Evolutionary conservation across 2,329 filamentous ascomycete genomes (phyloP).

Genomic region (Rutstroemia sp.): DNA sequence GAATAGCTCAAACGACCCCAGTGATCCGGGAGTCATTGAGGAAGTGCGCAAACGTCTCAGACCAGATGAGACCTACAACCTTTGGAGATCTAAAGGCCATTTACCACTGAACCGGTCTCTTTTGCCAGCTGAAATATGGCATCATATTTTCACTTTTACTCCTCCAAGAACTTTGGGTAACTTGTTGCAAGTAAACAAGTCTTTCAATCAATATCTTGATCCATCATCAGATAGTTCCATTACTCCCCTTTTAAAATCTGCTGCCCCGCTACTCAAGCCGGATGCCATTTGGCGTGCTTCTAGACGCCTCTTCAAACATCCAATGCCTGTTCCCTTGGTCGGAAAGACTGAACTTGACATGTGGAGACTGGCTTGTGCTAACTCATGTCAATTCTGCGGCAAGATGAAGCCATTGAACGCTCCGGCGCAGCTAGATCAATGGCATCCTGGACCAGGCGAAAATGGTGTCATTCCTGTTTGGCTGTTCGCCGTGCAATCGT

Average conservation of each 20-base stretch:
- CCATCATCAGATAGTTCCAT: conserved; percentile 33
- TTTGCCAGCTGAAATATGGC: conserved; percentile 60
- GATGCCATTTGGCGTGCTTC: conserved; percentile 66
- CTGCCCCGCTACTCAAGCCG: conserved; percentile 40
- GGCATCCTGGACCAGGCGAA: conserved; percentile 54
- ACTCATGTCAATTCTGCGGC: conserved; percentile 61
- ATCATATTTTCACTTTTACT: conserved; percentile 60
- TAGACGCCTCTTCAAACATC: conserved; percentile 55
- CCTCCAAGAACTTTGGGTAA: conserved; percentile 55
- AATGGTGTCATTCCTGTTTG: conserved; percentile 59
- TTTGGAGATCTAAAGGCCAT: conserved; percentile 16
- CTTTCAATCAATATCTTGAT: conserved; percentile 55
- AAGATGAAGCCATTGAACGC: conserved; percentile 30
- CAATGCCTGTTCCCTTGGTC: conserved; percentile 61
- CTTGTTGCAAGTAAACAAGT: conserved; percentile 59
- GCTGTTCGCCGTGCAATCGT: conserved; percentile 61
- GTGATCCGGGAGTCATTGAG: conserved; percentile 6
- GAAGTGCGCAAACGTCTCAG: conserved; percentile 25
- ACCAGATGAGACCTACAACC: conserved; percentile 16
- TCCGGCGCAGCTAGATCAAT: conserved; percentile 35
- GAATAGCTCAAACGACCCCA: conserved; percentile 13
- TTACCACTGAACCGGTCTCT: conserved; percentile 23
- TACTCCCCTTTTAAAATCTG: conserved; percentile 32
- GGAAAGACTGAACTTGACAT: conserved; percentile 64
- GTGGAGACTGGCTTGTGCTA: conserved; percentile 62